Evolutionary conservation across 2,329 filamentous ascomycete species (phyloP).

Genomic region (Penicillium psychrosexuale): DNA sequence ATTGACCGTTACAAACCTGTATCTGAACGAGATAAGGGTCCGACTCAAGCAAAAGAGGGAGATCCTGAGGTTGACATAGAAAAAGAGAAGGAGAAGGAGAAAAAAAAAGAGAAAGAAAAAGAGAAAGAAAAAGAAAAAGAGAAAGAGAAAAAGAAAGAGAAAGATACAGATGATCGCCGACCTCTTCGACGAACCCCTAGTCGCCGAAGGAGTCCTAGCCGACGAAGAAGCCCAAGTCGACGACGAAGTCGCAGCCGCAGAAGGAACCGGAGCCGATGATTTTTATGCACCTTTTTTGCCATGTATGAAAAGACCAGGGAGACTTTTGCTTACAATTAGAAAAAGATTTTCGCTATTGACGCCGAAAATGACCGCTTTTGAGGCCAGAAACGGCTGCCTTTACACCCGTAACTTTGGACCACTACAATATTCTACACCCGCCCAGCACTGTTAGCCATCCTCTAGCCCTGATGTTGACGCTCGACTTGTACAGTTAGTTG

Average conservation of each 20-base stretch:
- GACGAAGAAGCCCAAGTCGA: constrained; percentile 15
- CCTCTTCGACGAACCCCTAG: constrained; percentile 17
- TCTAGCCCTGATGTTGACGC: no score
- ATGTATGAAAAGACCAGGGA: not conserved
- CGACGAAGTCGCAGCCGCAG: constrained; percentile 4
- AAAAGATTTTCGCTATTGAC: no score
- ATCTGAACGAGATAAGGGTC: constrained; percentile 30
- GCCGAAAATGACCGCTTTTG: no score
- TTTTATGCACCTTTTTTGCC: not conserved
- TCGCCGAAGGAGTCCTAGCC: constrained; percentile 18
- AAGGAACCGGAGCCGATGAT: constrained; percentile 27
- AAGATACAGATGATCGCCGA: constrained; percentile 25
- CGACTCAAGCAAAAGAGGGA: constrained; percentile 21
- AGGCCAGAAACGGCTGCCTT: no score
- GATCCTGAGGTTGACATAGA: not conserved
- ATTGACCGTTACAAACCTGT: constrained; percentile 48
- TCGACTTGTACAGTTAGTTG: no score
- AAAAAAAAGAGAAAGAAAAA: constrained; percentile 12
- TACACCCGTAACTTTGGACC: no score
- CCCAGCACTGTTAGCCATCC: no score
- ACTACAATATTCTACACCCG: no score
- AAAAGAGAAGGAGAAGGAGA: constrained; percentile 8
- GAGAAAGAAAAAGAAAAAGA: constrained; percentile 20
- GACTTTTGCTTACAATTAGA: not conserved
- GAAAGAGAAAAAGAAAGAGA: constrained; percentile 17